Conservation (phyloP, 2,329 filamentous ascomycete genomes). For the Zasmidium citrigriseum region DNA sequence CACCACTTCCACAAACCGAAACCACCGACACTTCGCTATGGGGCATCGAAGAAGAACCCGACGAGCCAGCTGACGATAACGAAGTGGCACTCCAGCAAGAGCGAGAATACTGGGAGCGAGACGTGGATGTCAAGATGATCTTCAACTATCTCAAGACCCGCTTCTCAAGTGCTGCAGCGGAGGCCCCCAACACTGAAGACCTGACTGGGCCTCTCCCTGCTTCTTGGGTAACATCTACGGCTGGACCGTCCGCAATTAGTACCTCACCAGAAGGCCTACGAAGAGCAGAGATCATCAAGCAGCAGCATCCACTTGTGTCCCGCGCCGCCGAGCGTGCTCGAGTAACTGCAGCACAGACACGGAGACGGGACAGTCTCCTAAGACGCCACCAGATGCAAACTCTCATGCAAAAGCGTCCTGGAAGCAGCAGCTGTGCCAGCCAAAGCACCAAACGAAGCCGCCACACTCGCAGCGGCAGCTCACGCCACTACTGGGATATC, state of each 20-base stretch:
- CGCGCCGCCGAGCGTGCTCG: constrained; percentile 43
- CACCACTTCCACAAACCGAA: constrained; percentile 28
- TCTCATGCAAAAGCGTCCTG: constrained; percentile 36
- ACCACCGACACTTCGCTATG: constrained; percentile 58
- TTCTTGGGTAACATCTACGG: constrained; percentile 34
- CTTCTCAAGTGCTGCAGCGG: constrained; percentile 54
- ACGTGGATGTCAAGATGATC: constrained; percentile 86
- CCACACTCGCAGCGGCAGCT: constrained; percentile 62
- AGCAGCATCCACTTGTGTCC: constrained; percentile 84
- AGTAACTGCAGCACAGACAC: constrained; percentile 18
- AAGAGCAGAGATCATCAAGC: constrained; percentile 79
- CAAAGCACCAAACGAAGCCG: constrained; percentile 75
- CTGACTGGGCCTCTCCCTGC: constrained; percentile 29
- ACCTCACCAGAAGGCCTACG: constrained; percentile 64
- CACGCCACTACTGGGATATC: constrained; percentile 89
- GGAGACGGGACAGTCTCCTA: constrained; percentile 18
- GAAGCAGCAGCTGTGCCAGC: constrained; percentile 73
- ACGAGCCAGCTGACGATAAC: constrained; percentile 32
- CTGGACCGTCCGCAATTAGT: constrained; percentile 43
- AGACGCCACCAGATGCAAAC: constrained; percentile 44
- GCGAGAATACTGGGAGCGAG: constrained; percentile 86
- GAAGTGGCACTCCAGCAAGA: constrained; percentile 42
- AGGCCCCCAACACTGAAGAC: constrained; percentile 25
- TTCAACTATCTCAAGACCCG: constrained; percentile 82
- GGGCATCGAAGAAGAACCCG: constrained; percentile 65